A percentile compares a stretch with the other conserved stretches of the same genome.
Conservation (phyloP, 2,329 filamentous ascomycete species). For the Trichoderma koningiopsis region DNA sequence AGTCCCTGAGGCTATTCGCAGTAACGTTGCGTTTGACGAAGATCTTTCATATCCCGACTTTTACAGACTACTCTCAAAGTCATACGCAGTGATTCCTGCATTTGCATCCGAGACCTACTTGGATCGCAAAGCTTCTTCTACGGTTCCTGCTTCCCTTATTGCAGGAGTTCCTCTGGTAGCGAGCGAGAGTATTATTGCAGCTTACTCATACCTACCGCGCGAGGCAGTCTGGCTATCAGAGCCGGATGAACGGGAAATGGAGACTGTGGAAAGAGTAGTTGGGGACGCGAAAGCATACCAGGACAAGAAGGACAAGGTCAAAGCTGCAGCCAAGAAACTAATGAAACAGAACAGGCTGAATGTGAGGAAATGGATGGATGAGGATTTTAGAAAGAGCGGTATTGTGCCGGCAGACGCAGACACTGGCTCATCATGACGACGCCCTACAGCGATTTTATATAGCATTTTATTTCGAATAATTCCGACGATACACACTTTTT, state of each 20-base stretch:
- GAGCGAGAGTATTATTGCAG: slow-evolving; percentile 4
- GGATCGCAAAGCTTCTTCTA: slow-evolving; percentile 20
- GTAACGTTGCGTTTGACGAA: slow-evolving; percentile 18
- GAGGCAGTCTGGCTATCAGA: slow-evolving; percentile 16
- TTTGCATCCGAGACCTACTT: slow-evolving; percentile 22
- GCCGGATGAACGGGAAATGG: slow-evolving; percentile 13
- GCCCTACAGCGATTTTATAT: background rate
- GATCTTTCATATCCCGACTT: slow-evolving; percentile 21
- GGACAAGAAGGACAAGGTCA: slow-evolving; percentile 10
- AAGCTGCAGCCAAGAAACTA: slow-evolving; percentile 1
- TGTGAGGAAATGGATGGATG: slow-evolving; percentile 20
- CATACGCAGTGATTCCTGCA: slow-evolving; percentile 21
- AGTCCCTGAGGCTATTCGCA: slow-evolving; percentile 1
- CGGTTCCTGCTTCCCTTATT: slow-evolving; percentile 16
- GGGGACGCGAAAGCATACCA: background rate
- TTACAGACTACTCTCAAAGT: slow-evolving; percentile 15
- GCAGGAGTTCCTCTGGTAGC: slow-evolving; percentile 19
- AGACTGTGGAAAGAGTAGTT: slow-evolving; percentile 12
- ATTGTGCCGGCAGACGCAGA: slow-evolving; percentile 9
- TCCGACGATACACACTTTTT: background rate
- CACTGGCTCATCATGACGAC: background rate
- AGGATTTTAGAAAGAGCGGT: slow-evolving; percentile 13
- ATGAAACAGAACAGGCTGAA: slow-evolving; percentile 22
- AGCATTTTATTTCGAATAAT: background rate
- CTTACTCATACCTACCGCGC: slow-evolving; percentile 16